Evolutionary conservation across 169 alveolate species (phyloP).

Genomic region (Eimeria sp.): DNA sequence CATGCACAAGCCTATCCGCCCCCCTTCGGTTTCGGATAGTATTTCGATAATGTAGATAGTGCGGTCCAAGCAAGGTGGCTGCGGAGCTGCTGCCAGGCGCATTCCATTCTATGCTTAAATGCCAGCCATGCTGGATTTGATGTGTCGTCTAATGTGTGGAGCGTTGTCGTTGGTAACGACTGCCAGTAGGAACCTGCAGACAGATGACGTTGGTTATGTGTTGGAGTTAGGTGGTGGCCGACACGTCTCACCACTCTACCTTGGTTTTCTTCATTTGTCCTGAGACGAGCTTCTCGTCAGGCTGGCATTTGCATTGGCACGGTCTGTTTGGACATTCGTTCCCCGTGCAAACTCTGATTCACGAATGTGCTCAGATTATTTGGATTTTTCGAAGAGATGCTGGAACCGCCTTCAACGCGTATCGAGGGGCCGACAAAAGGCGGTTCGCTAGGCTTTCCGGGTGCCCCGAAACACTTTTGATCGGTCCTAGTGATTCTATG

Average conservation of each 20-base stretch:
- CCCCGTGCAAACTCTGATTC: too few species aligned
- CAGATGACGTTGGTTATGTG: background rate
- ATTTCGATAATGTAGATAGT: background rate
- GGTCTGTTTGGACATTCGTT: too few species aligned
- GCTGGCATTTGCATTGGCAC: too few species aligned
- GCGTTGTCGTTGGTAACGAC: background rate
- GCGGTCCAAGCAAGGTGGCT: background rate
- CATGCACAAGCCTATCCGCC: background rate
- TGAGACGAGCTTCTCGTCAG: too few species aligned
- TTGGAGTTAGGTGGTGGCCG: background rate
- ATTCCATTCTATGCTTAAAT: background rate
- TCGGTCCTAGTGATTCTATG: too few species aligned
- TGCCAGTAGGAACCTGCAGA: background rate
- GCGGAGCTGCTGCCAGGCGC: background rate
- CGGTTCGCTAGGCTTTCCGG: too few species aligned
- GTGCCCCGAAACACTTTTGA: too few species aligned
- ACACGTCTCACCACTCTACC: background rate
- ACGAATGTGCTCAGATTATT: too few species aligned
- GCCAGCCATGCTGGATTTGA: background rate
- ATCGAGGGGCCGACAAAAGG: too few species aligned
- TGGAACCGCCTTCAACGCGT: too few species aligned
- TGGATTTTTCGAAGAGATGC: too few species aligned
- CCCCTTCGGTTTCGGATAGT: background rate
- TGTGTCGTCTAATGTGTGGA: background rate
- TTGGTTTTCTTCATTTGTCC: too few species aligned